A percentile compares a stretch with the other conserved stretches of the same genome.
Evolutionary conservation across 1,284 basidiomycete species (phyloP).

Genomic region (Papiliotrema terrestris): DNA sequence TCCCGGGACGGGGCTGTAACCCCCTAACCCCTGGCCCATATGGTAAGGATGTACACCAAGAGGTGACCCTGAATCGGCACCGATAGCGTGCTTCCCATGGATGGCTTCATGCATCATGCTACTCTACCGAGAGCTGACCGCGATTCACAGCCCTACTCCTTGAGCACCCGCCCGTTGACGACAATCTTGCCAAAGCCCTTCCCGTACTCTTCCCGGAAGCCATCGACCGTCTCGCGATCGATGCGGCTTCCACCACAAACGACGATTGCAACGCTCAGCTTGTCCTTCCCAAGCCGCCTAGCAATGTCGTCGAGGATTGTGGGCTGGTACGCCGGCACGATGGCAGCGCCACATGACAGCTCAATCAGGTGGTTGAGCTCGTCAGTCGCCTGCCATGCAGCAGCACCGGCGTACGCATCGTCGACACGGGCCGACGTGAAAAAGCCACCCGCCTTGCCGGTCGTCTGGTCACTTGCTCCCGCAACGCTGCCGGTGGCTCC

Average conservation of each 20-base stretch:
- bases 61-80: no score
- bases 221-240: not conserved
- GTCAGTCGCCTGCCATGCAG: slow-evolving; percentile 2
- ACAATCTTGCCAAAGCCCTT: slow-evolving; percentile 2
- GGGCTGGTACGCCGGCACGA: not conserved
- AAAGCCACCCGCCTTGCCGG: not conserved
- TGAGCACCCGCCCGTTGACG: not conserved
- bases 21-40: no score
- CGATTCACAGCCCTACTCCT: no score
- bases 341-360: slow-evolving; percentile 3
- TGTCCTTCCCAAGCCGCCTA: not conserved
- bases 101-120: no score
- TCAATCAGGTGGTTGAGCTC: not conserved
- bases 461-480: not conserved
- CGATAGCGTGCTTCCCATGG: no score
- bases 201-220: not conserved
- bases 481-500: not conserved
- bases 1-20: no score
- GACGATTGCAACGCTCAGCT: slow-evolving; percentile 1
- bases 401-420: slow-evolving; percentile 2
- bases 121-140: no score
- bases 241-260: slow-evolving; percentile 1
- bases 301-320: not conserved
- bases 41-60: no score
- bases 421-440: slow-evolving; percentile 1